Evolutionary conservation across 441 rosid genomes (phyloP), one percentile per base, ranked within the genome.

Genomic region (Croton setiger): DNA sequence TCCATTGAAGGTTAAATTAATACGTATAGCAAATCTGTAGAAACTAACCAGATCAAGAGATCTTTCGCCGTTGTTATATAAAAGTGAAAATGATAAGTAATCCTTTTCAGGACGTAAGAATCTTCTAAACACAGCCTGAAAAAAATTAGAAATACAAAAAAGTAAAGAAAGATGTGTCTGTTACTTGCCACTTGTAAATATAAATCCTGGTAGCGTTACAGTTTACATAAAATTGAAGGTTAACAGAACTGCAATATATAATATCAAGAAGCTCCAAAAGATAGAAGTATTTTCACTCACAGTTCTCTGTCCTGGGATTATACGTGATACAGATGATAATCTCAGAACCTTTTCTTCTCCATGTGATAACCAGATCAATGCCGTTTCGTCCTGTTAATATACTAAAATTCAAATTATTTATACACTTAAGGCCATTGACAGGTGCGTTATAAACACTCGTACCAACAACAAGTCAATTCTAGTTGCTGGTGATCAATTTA

Each of bases 71-170:
- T 90, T 88, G 52, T 87, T 88, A 76, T 91, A 93, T 65, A 93
- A 18, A 75, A 93, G 98, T 43, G 97, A 93, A 83, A 93, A 93
- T 23, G 97, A 93, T 74, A 91, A 81, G 75, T 89, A 89, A 69
- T 91, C 98, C 69, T 91, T 91, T 81, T 93, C 98, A 20, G 96
- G 95, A 59, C 95, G 96, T 75, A 91, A 78, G 79, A 73, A 91
- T 84, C 98, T 91, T 78, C 84, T 85, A 67, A 93, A 93, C 53
- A 93, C 97, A 73, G 97, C 87, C 98, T 91, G 82, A 63, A 60
- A 60, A 66, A 72, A 44, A 27, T 41, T 27, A 13, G 3, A 56
- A 4, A 8, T 23, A 23, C 11, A 39, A 67, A 1, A 63, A 37
- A 33, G 54, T 13, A 55, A 60, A 63, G 55, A 62, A 74, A 48